Conservation (phyloP, 2,329 filamentous ascomycete genomes). For the Cylindrodendrum hubeiense region DNA sequence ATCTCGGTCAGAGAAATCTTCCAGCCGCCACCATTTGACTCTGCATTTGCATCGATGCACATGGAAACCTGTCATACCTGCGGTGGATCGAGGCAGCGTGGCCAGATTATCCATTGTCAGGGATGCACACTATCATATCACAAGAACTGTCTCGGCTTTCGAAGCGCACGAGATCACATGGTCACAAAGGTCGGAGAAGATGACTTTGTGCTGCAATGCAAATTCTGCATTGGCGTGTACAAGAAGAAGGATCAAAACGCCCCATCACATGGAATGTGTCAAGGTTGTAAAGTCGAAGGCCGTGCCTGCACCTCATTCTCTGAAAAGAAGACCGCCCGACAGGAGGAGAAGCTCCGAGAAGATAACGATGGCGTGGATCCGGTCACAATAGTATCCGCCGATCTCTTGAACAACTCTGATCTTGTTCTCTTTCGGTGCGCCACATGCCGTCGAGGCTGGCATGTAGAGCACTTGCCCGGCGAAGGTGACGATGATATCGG, state of each 20-base stretch:
- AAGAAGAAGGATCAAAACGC: conserved; percentile 76
- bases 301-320: conserved; percentile 82
- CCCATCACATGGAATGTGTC: conserved; percentile 79
- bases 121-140: conserved; percentile 90
- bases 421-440: conserved; percentile 88
- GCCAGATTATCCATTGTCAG: conserved; percentile 86
- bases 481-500: conserved; percentile 49
- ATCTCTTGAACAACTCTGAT: conserved; percentile 79
- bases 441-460: conserved; percentile 82
- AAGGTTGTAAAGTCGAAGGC: conserved; percentile 75
- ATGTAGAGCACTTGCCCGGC: conserved; percentile 84
- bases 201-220: conserved; percentile 90
- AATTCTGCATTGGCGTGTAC: conserved; percentile 79
- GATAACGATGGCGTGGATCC: conserved; percentile 86
- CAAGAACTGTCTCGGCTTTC: conserved; percentile 81
- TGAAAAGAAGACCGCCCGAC: conserved; percentile 75
- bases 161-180: conserved; percentile 83
- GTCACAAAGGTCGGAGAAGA: conserved; percentile 86
- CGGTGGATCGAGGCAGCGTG: conserved; percentile 58
- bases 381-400: conserved; percentile 70
- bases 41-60: conserved; percentile 79
- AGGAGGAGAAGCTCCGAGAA: conserved; percentile 86
- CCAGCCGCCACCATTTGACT: conserved; percentile 68
- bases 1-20: conserved; percentile 82
- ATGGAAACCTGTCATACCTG: conserved; percentile 80